phyloP scores from a whole-genome alignment of 768 basidiomycete species.

The Artomyces pyxidatus region DNA sequence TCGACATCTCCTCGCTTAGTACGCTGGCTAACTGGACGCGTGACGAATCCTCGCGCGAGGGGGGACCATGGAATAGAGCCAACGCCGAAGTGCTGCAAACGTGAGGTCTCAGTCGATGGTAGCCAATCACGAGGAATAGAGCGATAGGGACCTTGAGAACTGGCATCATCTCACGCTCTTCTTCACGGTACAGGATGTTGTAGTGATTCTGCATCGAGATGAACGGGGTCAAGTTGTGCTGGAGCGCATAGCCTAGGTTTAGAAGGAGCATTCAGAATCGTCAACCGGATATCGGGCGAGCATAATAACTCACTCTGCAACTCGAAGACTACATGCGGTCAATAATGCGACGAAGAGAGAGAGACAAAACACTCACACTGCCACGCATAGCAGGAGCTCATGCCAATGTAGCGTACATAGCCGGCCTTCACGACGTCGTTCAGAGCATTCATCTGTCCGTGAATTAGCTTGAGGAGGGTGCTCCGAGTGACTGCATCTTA shows the following conservation, averaged over 20 bases:
- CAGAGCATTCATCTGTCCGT: slow-evolving; percentile 31
- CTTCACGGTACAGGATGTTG: slow-evolving; percentile 36
- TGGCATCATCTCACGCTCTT: slow-evolving; percentile 36
- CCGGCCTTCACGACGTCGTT: slow-evolving; percentile 36
- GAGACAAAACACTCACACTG: slow-evolving; percentile 17
- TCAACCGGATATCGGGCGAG: slow-evolving; percentile 25
- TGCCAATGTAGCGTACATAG: slow-evolving; percentile 31
- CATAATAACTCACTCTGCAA: slow-evolving; percentile 21
- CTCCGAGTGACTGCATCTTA: neutral
- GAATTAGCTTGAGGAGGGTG: neutral
- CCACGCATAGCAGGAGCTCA: slow-evolving; percentile 26
- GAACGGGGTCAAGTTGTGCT: slow-evolving; percentile 17
- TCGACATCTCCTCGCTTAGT: slow-evolving; percentile 21
- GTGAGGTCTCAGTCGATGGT: neutral
- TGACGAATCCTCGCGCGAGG: slow-evolving; percentile 26
- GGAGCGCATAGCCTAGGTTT: slow-evolving; percentile 8
- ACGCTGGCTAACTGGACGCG: slow-evolving; percentile 21
- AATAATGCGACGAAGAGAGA: neutral
- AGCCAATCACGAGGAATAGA: neutral
- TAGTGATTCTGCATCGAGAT: slow-evolving; percentile 31
- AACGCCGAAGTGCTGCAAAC: slow-evolving; percentile 25
- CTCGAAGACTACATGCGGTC: slow-evolving; percentile 16
- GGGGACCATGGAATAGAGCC: slow-evolving; percentile 35
- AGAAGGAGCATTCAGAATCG: too few species aligned
- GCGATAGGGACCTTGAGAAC: slow-evolving; percentile 24